Evolutionary conservation across 352 stramenopile species (phyloP), one percentile per base, ranked within the genome.

Genomic region (Blastocystis sp.): DNA sequence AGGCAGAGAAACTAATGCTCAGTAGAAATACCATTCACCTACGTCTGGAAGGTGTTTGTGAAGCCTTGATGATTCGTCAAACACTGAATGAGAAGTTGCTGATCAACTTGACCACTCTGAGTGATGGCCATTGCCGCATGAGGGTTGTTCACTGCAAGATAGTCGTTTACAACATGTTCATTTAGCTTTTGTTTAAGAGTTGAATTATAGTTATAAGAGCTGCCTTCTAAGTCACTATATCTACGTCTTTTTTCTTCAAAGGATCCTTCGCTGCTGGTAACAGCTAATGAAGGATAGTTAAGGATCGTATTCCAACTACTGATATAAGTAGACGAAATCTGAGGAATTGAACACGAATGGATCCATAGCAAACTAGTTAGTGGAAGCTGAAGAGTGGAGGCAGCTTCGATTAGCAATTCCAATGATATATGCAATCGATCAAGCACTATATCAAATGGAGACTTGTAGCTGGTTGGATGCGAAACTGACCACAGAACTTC

Each of bases 81-180:
- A n/a, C 73, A 84, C 26, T 84, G 73, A 64, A 84, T 66, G 0
- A 84, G 26, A n/a, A 84, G 53, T 37, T 84, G 73, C 15, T 84
- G 73, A 23, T 41, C 56, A 13, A 68, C 34, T 64, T 84, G 73
- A 11, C 54, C 73, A 63, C 47, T 54, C 29, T 68, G 50, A n/a
- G 54, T 68, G 5, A 84, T 15, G 34, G 73, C 50, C 34, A 84
- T 50, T 4, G 73, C 73, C 8, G 73, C 73, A 64, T 84, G 62
- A 13, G 73, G 73, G 29, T 84, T 84, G 47, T 61, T 61, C 11
- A 53, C 43, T n/a, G 13, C 73, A 15, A 84, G 43, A 64, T 84
- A 84, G 55, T 53, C 41, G 34, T 66, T 29, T 11, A 64, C 20
- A 45, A 84, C 8, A 8, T 68, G 15, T 11, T 41, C 39, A 53